Base-by-base conservation (phyloP, 768 basidiomycete species). In the Strobilomyces echinocephalus region DNA sequence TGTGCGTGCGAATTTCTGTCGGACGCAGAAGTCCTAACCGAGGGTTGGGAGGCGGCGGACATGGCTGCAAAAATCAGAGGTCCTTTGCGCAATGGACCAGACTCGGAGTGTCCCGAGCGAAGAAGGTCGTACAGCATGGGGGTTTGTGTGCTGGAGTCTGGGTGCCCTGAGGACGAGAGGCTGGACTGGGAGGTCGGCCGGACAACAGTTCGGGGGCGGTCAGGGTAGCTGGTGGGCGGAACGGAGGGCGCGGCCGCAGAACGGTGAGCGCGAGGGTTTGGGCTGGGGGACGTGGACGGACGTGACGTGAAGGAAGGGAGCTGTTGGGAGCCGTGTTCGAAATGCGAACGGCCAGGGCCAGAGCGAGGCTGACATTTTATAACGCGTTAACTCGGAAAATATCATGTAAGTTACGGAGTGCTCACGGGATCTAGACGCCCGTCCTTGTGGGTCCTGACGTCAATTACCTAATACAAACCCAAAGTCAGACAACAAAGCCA, bases 51-150 rank as follows among this genome's bases (percentile, higher is more conserved):
- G 7, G 62, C 52, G n/a, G 67, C 49, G 12, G 74, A 71, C 76
- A 79, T 81, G 4, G 83, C 81, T 7, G 82, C 66, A 52, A 87
- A 87, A 31, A 88, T 87, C 21, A 82, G 73, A 1, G 85, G 84
- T 20, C 79, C 81, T 18, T 78, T 79, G 52, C 72, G 73, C 6
- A 68, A 42, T 4, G 64, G 56, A 55, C 59, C 6, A 48, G 40
- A 58, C 49, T 50, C 66, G 5, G 57, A 1, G 31, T 53, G 49
- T 30, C 55, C 62, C 1, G 62, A 55, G 42, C 64, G 60, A 14
- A 64, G 51, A 12, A 62, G 35, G 58, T 67, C 66, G 28, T 50
- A 64, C 11, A 57, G 21, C 64, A 64, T 54, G 2, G 66, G 56
- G 0, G 53, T 15, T 5, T 10, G 55, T 16, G 53, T 4, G 35